Base-by-base conservation (phyloP, 148 eudicot species). In the Diospyros kaki region DNA sequence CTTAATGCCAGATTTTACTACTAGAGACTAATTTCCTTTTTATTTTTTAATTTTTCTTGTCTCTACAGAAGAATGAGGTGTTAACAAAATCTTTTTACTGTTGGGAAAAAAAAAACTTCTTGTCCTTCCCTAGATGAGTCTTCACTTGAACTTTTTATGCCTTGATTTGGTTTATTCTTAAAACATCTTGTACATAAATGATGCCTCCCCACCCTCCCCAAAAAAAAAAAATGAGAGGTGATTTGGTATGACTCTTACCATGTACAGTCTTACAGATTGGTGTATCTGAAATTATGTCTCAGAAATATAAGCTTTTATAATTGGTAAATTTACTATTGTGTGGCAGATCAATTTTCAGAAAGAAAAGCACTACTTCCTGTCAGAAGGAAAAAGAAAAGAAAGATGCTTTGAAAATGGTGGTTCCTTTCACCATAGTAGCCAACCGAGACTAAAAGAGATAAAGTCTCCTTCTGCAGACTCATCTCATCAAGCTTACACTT, bases 341-440 rank as follows among this genome's bases (percentile, higher is more conserved):
- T 83, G 58, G 55, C 90, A 88, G 90, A 77, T 81, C 55, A 84
- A 63, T 4, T 81, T 78, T 38, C 82, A 73, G 56, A 82, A 81
- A 72, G 41, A 76, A 28, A 85, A 79, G 81, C 82, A 69, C 74
- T 82, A 75, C 63, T 83, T 80, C 44, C 74, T 75, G 75, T 74
- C 82, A 50, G 75, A 75, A 78, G 86, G 83, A 40, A 84, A 85
- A 79, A 84, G 81, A 71, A 78, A 83, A 76, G 77, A 69, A 81
- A 82, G 44, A 14, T 46, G 73, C 64, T 17, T 69, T 42, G 82
- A 65, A 54, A 82, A 78, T 76, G 80, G 79, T 42, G 65, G 65
- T 67, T 78, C 87, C 50, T 73, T 75, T 60, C 46, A 76, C 74
- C 74, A 81, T 50, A 55, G 64, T 69, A 81, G 77, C 69, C 68